Conservation (phyloP, 2,329 filamentous ascomycete genomes). For the Emergomyces africanus region DNA sequence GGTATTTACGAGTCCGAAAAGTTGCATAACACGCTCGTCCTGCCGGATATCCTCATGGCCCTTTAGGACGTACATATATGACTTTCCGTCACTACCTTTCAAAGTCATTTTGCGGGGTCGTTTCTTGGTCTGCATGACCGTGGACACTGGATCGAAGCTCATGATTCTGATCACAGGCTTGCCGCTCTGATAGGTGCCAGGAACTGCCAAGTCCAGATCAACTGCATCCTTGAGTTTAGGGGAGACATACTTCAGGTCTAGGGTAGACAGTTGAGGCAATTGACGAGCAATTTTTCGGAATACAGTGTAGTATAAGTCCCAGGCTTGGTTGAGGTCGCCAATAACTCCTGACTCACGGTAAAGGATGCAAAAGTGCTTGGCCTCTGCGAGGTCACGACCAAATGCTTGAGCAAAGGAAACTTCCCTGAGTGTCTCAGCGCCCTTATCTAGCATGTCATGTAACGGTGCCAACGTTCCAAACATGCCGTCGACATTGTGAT, state of each 20-base stretch:
- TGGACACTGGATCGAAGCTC: constrained; percentile 80
- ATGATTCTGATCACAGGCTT: constrained; percentile 71
- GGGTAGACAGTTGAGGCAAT: constrained; percentile 76
- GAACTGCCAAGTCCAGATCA: constrained; percentile 86
- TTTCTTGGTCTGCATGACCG: constrained; percentile 94
- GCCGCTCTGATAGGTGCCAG: constrained; percentile 78
- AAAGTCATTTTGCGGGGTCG: constrained; percentile 79
- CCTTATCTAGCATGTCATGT: constrained; percentile 80
- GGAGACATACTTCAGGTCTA: constrained; percentile 94
- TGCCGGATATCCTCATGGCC: constrained; percentile 99
- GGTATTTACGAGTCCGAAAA: constrained; percentile 96
- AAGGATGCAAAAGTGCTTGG: constrained; percentile 87
- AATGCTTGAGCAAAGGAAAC: constrained; percentile 98
- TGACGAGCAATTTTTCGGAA: constrained; percentile 93
- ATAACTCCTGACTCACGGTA: constrained; percentile 82
- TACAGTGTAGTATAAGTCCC: constrained; percentile 98
- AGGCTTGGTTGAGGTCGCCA: constrained; percentile 92
- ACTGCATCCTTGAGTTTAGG: constrained; percentile 78
- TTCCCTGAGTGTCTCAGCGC: constrained; percentile 85
- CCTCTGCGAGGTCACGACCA: constrained; percentile 86
- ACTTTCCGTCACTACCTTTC: constrained; percentile 74
- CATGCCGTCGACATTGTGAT: constrained; percentile 97
- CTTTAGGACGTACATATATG: constrained; percentile 85
- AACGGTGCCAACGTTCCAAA: constrained; percentile 79
- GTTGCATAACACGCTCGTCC: constrained; percentile 98